Base-by-base conservation (phyloP, 768 basidiomycete species). In the Auricularia cornea region DNA sequence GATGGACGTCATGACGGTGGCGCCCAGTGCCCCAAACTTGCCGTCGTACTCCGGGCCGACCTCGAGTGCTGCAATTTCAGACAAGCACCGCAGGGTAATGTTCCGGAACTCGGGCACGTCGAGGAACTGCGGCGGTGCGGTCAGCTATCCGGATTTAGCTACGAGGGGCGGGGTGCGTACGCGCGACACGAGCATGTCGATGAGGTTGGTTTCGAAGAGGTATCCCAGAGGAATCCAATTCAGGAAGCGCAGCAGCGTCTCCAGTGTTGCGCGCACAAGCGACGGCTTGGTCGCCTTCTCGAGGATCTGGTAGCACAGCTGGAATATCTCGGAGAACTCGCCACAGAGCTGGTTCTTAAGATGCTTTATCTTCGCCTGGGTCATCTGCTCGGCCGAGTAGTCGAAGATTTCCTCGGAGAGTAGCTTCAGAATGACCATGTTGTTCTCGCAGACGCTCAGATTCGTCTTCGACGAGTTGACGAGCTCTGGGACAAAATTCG, bases 191-290 rank as follows among this genome's bases (percentile, higher is more conserved):
- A 99, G 81, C 62, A 92, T 83, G 74, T 99, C 97, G 66, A 98
- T 98, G 69, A 99, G 89, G 38, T 89, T 92, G 1, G 97, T 98
- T 77, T 98, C 97, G 70, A 98, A 99, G 69, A 99, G 98, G 73
- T 96, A 99, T 26, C 96, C 97, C 59, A 99, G 79, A 59, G 97
- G 97, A 70, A 99, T 99, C 97, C 97, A 98, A 74, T 98, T 98
- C 69, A 99, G 78, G 83, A 99, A 99, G 61, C 94, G 83, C 66
- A 98, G 80, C 20, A 99, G 80, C 0, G 97, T 98, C 75, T 98
- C 96, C 66, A 99, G 78, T 2, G 96, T 98, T 18, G 89, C 91
- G 74, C 85, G 94, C 79, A 98, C 95, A 64, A 99, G 76, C 20
- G 92, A 93, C 5, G 93, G 84, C 79, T 98, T 98, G 72, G 91